Evolutionary conservation across 148 eudicot genomes (phyloP).

Genomic region (Rhododendron molle): DNA sequence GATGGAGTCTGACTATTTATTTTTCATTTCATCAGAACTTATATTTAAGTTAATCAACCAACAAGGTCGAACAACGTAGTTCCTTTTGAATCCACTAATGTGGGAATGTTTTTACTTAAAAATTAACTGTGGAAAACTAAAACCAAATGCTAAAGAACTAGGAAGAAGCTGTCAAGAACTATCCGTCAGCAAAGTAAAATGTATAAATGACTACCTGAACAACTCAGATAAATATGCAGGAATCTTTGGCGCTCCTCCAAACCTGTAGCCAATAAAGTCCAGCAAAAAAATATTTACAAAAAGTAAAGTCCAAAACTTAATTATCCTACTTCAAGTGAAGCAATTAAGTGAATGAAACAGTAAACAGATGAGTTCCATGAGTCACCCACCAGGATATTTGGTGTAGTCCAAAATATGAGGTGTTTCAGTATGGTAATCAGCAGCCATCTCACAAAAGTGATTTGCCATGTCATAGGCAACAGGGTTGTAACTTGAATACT

Average conservation of each 20-base stretch:
- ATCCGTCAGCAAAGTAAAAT: background rate
- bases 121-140: background rate
- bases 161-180: background rate
- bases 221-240: slow-evolving; percentile 51
- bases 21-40: background rate
- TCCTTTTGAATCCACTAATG: background rate
- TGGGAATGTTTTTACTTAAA: background rate
- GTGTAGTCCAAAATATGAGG: slow-evolving; percentile 82
- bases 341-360: slow-evolving; percentile 1
- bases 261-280: slow-evolving; percentile 32
- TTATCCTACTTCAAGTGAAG: background rate
- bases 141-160: background rate
- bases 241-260: slow-evolving; percentile 74
- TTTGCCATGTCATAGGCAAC: slow-evolving; percentile 82
- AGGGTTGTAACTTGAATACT: slow-evolving; percentile 82
- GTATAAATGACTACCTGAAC: slow-evolving; percentile 45
- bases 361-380: background rate
- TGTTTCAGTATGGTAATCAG: slow-evolving; percentile 88
- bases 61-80: background rate
- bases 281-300: background rate
- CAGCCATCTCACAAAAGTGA: slow-evolving; percentile 98
- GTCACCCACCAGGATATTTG: slow-evolving; percentile 74
- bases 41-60: background rate
- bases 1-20: background rate
- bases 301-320: background rate